A percentile compares a stretch with the other conserved stretches of the same genome.
Evolutionary conservation across 345 rosid species (phyloP).

Genomic region (Kernera saxatilis): DNA sequence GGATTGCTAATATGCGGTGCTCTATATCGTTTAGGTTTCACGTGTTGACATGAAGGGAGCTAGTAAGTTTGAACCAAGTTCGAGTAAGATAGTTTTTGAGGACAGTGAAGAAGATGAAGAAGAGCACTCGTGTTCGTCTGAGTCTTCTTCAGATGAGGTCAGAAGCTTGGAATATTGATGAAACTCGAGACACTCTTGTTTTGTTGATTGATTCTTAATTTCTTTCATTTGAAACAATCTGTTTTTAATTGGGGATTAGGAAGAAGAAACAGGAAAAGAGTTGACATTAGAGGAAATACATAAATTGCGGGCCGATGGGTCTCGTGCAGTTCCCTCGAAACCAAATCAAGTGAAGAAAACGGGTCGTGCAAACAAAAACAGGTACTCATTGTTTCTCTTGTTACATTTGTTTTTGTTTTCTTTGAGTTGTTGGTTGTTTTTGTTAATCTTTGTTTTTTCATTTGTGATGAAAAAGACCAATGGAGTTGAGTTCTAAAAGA

Average conservation of each 20-base stretch:
- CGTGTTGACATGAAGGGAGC: constrained; percentile 11
- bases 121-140: constrained; percentile 10
- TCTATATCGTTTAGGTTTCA: not conserved
- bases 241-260: constrained; percentile 28
- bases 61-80: constrained; percentile 21
- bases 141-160: constrained; percentile 31
- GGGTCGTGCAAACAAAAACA: constrained; percentile 69
- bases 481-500: constrained; percentile 67
- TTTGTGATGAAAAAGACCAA: constrained; percentile 45
- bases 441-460: not conserved
- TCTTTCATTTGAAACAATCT: not conserved
- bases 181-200: not conserved
- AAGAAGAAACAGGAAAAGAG: constrained; percentile 58
- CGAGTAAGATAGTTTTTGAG: constrained; percentile 25
- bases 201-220: not conserved
- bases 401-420: not conserved
- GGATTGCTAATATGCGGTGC: not conserved
- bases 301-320: constrained; percentile 65
- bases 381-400: constrained; percentile 30
- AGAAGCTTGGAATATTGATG: not conserved
- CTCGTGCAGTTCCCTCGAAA: constrained; percentile 38
- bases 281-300: constrained; percentile 81
- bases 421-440: not conserved
- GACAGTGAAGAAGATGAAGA: constrained; percentile 24
- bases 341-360: constrained; percentile 36